These are phyloP conservation scores for Globisporangium lucens DNA, from an alignment of 352 stramenopile species.

Conservation along the genomic window DNA sequence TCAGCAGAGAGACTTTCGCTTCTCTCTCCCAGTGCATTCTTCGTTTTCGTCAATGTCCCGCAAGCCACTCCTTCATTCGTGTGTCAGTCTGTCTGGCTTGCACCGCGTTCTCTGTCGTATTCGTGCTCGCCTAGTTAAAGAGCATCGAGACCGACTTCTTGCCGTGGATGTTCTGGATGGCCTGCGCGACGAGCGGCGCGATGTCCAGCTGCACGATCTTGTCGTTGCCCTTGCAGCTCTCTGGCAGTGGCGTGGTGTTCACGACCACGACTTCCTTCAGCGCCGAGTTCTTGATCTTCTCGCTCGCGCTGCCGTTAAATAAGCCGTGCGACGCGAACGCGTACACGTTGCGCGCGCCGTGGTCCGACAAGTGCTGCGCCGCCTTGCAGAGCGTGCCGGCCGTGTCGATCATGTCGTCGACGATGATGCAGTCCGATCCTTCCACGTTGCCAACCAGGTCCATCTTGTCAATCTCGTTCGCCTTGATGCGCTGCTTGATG, in stretches of 20 bases:
- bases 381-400: conserved; percentile 98
- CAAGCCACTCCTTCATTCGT: not conserved
- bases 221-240: conserved; percentile 92
- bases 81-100: not conserved
- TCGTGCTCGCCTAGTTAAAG: conserved; percentile 92
- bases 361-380: conserved; percentile 94
- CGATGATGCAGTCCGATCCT: conserved; percentile 99
- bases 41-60: not conserved
- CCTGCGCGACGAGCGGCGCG: conserved; percentile 95
- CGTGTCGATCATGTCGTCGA: conserved; percentile 99
- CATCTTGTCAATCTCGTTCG: conserved; percentile 98
- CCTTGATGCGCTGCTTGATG: conserved; percentile 99
- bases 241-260: conserved; percentile 85
- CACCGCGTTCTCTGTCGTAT: not conserved
- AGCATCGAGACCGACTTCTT: conserved; percentile 99
- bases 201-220: conserved; percentile 99
- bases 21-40: not conserved
- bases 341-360: conserved; percentile 97
- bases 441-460: conserved; percentile 99
- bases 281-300: conserved; percentile 88
- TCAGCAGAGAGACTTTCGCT: not conserved
- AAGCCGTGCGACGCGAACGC: conserved; percentile 99
- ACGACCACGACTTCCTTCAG: conserved; percentile 91
- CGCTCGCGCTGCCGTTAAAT: conserved; percentile 91
- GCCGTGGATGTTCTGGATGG: conserved; percentile 99